phyloP scores from a whole-genome alignment of 257 asterid species.

The Striga asiatica region DNA sequence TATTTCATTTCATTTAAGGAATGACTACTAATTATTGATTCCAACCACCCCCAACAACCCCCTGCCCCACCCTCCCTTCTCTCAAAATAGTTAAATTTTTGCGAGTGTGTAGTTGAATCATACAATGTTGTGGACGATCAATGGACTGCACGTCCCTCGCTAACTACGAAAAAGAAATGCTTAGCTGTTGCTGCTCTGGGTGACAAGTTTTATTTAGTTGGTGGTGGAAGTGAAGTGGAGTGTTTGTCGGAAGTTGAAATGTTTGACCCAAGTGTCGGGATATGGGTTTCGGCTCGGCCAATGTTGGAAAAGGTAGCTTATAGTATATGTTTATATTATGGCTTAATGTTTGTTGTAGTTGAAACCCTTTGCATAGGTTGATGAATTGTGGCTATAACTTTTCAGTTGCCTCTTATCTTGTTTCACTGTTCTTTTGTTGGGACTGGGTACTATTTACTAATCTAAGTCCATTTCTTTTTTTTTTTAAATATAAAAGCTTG shows the following conservation, averaged over 20 bases:
- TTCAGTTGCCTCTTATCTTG: too few species aligned
- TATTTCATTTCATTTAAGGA: too few species aligned
- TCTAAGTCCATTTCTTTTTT: too few species aligned
- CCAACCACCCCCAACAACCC: background rate
- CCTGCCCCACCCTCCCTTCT: conserved; percentile 1
- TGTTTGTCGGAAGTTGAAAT: conserved; percentile 53
- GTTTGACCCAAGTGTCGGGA: conserved; percentile 48
- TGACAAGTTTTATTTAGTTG: conserved; percentile 54
- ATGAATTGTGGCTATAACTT: too few species aligned
- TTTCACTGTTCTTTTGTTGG: background rate
- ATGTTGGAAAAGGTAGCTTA: conserved; percentile 50
- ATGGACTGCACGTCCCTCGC: conserved; percentile 44
- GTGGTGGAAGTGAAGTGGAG: conserved; percentile 56
- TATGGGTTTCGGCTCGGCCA: conserved; percentile 57
- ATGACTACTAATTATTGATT: too few species aligned
- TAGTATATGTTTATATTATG: background rate
- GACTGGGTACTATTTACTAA: too few species aligned
- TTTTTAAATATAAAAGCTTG: too few species aligned
- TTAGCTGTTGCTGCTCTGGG: conserved; percentile 46
- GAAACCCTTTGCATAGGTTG: too few species aligned
- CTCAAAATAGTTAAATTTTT: background rate
- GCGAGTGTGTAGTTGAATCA: conserved; percentile 48
- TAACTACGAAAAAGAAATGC: conserved; percentile 42
- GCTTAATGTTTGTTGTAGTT: too few species aligned
- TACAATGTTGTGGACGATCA: conserved; percentile 35